Evolutionary conservation across 2,329 filamentous ascomycete species (phyloP).

Genomic region (Colletotrichum cuscutae): DNA sequence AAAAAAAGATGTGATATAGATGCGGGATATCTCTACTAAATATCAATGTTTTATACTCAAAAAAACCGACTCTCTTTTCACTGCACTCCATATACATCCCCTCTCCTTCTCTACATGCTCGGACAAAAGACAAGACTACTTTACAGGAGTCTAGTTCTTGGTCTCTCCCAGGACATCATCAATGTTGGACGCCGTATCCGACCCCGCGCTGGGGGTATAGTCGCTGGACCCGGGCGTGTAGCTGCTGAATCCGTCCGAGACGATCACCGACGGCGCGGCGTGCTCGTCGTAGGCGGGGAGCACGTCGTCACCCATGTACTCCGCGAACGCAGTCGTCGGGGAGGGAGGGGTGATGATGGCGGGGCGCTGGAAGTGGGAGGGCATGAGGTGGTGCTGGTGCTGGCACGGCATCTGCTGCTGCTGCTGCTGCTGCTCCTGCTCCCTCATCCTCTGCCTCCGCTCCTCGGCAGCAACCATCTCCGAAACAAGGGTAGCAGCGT

Average conservation of each 20-base stretch:
- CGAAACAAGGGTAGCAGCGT: conserved; percentile 56
- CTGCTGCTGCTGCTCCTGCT: conserved; percentile 36
- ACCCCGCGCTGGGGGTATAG: conserved; percentile 39
- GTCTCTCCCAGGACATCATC: conserved; percentile 38
- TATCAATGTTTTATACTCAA: neutral
- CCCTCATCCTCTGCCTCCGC: conserved; percentile 35
- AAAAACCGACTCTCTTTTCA: neutral
- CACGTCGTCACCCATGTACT: conserved; percentile 46
- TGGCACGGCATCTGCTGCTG: conserved; percentile 34
- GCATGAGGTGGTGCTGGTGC: conserved; percentile 19
- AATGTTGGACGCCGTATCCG: conserved; percentile 28
- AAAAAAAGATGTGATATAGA: neutral
- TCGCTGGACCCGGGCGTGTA: conserved; percentile 46
- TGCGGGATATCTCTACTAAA: neutral
- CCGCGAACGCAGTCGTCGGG: conserved; percentile 41
- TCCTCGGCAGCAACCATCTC: conserved; percentile 58
- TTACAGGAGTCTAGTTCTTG: conserved; percentile 33
- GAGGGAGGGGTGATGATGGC: conserved; percentile 35
- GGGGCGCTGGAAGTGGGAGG: conserved; percentile 29
- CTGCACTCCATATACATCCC: neutral
- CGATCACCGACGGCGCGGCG: conserved; percentile 45
- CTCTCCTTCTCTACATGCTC: neutral
- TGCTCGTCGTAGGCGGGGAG: conserved; percentile 55
- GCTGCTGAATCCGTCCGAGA: conserved; percentile 56
- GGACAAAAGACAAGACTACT: too few relatives aligned